Conservation (phyloP, 2,329 filamentous ascomycete species). For the Biscogniauxia mediterranea region DNA sequence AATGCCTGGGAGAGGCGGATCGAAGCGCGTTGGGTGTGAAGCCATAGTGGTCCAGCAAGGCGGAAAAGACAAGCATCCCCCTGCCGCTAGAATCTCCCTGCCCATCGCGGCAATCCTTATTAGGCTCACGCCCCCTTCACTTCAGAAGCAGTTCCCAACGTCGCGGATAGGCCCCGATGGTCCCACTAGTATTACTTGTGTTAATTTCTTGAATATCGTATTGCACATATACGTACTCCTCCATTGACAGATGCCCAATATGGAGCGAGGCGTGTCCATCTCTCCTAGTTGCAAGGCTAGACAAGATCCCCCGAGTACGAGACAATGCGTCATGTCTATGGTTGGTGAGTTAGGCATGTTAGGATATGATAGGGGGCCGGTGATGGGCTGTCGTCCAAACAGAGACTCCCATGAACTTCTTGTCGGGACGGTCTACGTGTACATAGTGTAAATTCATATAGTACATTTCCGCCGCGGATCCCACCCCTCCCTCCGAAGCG, state of each 20-base stretch:
- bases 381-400: too few species aligned
- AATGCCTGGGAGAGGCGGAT: background rate
- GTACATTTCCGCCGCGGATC: background rate
- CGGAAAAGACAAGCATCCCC: constrained; percentile 26
- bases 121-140: constrained; percentile 13
- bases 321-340: background rate
- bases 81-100: constrained; percentile 28
- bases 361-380: too few species aligned
- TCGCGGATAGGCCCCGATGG: constrained; percentile 14
- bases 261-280: constrained; percentile 3
- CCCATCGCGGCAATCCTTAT: constrained; percentile 25
- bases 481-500: background rate
- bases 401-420: background rate
- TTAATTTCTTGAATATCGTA: background rate
- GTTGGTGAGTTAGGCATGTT: background rate
- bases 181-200: background rate
- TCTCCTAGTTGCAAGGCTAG: background rate
- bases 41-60: constrained; percentile 11
- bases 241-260: background rate
- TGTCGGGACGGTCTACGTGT: background rate
- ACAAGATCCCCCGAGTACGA: background rate
- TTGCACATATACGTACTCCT: background rate
- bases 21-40: background rate
- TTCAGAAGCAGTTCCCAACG: constrained; percentile 10
- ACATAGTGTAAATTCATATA: background rate